These are phyloP conservation scores for Barnettozyma botsteinii DNA, from an alignment of 805 yeast genomes.

Conservation along the genomic window DNA sequence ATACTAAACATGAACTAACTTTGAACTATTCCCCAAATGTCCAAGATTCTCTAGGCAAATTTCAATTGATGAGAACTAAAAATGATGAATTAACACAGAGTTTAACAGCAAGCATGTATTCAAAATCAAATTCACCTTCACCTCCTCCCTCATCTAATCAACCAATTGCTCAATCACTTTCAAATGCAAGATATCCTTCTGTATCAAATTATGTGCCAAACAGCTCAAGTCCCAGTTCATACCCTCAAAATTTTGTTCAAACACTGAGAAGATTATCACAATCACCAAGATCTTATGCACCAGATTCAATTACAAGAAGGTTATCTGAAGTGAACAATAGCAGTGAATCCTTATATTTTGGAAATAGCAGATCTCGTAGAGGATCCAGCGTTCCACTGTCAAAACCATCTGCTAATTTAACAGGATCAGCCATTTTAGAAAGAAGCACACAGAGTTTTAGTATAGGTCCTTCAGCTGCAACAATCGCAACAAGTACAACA, in stretches of 20 bases:
- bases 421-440: conserved; percentile 16
- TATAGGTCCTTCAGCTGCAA: conserved; percentile 28
- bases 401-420: conserved; percentile 16
- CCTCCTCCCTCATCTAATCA: conserved; percentile 1
- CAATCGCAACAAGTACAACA: conserved; percentile 27
- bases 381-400: conserved; percentile 13
- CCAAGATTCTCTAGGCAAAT: conserved; percentile 44
- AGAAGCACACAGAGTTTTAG: conserved; percentile 12
- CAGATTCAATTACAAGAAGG: conserved; percentile 27
- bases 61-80: conserved; percentile 45
- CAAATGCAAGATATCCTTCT: background rate
- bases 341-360: conserved; percentile 17
- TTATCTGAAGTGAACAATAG: conserved; percentile 24
- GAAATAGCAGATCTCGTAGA: conserved; percentile 4
- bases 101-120: conserved; percentile 43
- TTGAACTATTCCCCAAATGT: conserved; percentile 26
- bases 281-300: conserved; percentile 29
- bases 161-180: background rate
- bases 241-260: conserved; percentile 4
- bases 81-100: conserved; percentile 54
- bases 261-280: conserved; percentile 21
- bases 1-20: conserved; percentile 51
- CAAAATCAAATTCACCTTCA: conserved; percentile 14
- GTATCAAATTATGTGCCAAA: background rate
- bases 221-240: conserved; percentile 1